Evolutionary conservation across 1,284 basidiomycete genomes (phyloP).

Genomic region (Moniliophthora roreri): DNA sequence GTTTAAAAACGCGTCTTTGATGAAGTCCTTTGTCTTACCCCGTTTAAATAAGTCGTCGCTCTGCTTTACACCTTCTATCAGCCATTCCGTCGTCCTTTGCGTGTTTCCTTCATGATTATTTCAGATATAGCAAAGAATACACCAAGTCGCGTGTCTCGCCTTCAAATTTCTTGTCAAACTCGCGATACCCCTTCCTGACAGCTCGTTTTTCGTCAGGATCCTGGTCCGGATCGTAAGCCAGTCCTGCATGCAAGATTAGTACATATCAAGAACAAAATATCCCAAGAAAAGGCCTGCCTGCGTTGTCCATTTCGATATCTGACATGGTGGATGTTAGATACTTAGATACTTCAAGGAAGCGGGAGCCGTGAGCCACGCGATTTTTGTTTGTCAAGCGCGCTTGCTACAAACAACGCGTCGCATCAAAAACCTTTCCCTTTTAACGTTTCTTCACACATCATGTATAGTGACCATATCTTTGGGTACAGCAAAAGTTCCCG

Average conservation of each 20-base stretch:
- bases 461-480: constrained; percentile 35
- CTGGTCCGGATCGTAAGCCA: constrained; percentile 77
- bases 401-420: too few species aligned
- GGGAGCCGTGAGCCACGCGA: neutral
- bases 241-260: constrained; percentile 19
- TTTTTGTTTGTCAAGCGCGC: too few species aligned
- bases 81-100: constrained; percentile 55
- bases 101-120: constrained; percentile 47
- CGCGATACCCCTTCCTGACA: constrained; percentile 69
- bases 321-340: too few species aligned
- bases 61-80: constrained; percentile 51
- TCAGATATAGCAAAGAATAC: constrained; percentile 1
- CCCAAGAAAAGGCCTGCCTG: neutral
- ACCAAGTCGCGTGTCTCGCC: constrained; percentile 33
- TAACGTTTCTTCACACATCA: constrained; percentile 17
- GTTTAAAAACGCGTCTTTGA: neutral
- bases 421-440: neutral
- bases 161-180: constrained; percentile 60
- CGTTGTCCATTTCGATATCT: constrained; percentile 28
- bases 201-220: constrained; percentile 72
- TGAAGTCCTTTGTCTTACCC: constrained; percentile 33
- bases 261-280: constrained; percentile 2
- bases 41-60: constrained; percentile 62
- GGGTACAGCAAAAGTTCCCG: constrained; percentile 71
- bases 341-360: too few species aligned